Percentiles rank a stretch among this genome's conserved stretches.
Conservation (phyloP, 306 rosid genomes). For the Benincasa hispida region DNA sequence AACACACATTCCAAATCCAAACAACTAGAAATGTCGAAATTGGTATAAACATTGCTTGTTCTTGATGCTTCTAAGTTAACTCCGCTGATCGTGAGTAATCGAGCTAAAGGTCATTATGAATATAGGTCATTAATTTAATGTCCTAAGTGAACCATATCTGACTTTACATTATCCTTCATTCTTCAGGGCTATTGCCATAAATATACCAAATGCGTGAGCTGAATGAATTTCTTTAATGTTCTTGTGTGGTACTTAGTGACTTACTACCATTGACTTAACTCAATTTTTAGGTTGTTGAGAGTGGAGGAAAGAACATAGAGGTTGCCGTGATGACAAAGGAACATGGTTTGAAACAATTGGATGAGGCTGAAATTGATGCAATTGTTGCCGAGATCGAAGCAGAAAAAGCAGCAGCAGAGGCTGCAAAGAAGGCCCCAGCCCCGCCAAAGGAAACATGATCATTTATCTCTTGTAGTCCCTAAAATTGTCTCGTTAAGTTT, state of each 20-base stretch:
- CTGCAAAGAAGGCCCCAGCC: slow-evolving; percentile 90
- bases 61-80: background rate
- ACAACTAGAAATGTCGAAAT: background rate
- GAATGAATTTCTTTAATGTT: background rate
- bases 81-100: background rate
- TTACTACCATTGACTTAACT: background rate
- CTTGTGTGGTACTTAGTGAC: background rate
- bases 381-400: slow-evolving; percentile 87
- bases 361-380: slow-evolving; percentile 94
- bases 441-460: slow-evolving; percentile 69
- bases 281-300: slow-evolving; percentile 74
- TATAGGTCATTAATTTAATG: background rate
- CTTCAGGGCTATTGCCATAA: background rate
- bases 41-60: background rate
- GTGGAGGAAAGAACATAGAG: slow-evolving; percentile 98
- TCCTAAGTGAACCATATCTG: background rate
- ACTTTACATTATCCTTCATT: background rate
- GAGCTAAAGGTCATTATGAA: background rate
- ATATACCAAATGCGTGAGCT: background rate
- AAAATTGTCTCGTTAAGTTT: background rate
- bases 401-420: slow-evolving; percentile 97
- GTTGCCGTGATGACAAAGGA: slow-evolving; percentile 94
- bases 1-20: background rate
- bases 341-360: slow-evolving; percentile 71
- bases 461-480: background rate